Percentiles rank a stretch among this genome's conserved stretches.
Evolutionary conservation across 306 rosid species (phyloP).

Genomic region (Quercus alba): DNA sequence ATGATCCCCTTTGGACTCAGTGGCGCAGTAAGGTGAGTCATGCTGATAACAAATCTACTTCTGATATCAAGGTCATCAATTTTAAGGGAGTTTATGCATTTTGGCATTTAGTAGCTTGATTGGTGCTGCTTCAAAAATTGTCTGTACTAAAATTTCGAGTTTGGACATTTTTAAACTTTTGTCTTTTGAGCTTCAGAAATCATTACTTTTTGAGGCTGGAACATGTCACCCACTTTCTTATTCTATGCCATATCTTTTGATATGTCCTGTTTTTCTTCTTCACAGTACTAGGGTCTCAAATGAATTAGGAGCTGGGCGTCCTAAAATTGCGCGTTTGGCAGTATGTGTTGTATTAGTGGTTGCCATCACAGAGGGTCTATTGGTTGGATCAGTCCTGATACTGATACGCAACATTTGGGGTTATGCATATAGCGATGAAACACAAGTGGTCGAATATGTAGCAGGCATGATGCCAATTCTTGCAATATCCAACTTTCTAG

Average conservation of each 20-base stretch:
- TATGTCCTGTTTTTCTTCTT: not conserved
- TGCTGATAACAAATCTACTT: not conserved
- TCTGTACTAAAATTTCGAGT: not conserved
- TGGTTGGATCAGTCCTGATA: constrained; percentile 43
- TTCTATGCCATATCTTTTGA: not conserved
- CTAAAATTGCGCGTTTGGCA: constrained; percentile 54
- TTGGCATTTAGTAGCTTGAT: not conserved
- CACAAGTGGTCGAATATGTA: constrained; percentile 55
- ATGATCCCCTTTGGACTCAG: constrained; percentile 79
- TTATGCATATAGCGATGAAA: constrained; percentile 53
- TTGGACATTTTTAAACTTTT: not conserved
- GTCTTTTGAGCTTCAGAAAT: not conserved
- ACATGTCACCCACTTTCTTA: not conserved
- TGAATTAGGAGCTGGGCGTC: constrained; percentile 73
- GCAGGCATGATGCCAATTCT: constrained; percentile 65
- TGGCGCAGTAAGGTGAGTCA: constrained; percentile 65
- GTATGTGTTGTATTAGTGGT: constrained; percentile 41
- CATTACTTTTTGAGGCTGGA: not conserved
- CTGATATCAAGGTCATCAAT: not conserved
- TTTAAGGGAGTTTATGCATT: not conserved
- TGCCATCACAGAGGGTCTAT: constrained; percentile 49
- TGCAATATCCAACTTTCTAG: constrained; percentile 57
- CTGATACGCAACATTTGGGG: constrained; percentile 70
- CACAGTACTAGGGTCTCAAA: constrained; percentile 71
- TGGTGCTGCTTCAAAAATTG: not conserved